These are phyloP conservation scores for Taphrina sp. DNA, from an alignment of 1,139 yeast genomes.

Conservation along the genomic window DNA sequence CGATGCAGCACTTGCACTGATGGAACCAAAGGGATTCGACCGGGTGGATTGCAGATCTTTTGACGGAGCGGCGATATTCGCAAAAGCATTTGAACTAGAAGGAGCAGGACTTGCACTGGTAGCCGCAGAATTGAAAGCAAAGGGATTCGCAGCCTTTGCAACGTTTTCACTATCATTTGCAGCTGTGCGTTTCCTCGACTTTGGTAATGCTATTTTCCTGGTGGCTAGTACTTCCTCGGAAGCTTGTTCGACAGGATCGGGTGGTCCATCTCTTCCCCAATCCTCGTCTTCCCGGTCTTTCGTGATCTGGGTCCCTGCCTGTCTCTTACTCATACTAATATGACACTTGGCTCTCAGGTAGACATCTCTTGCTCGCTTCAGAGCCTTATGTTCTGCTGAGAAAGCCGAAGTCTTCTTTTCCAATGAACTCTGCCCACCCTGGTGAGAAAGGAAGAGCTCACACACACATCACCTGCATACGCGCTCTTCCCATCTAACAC, in stretches of 20 bases:
- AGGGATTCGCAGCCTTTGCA: slow-evolving; percentile 11
- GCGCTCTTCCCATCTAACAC: too few species aligned
- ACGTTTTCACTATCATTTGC: not conserved
- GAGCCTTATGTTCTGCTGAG: too few species aligned
- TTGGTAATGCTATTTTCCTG: slow-evolving; percentile 35
- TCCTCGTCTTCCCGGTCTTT: slow-evolving; percentile 31
- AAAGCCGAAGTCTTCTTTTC: too few species aligned
- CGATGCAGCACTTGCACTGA: not conserved
- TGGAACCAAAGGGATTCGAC: slow-evolving; percentile 23
- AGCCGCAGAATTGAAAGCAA: too few species aligned
- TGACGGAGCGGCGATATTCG: not conserved
- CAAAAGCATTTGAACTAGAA: not conserved
- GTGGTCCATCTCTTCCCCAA: slow-evolving; percentile 30
- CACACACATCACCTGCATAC: too few species aligned
- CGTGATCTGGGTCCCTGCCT: slow-evolving; percentile 35
- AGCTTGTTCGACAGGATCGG: slow-evolving; percentile 33
- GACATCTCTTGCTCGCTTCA: too few species aligned
- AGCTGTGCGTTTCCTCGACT: slow-evolving; percentile 28
- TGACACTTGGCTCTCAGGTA: too few species aligned
- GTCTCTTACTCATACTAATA: slow-evolving; percentile 34
- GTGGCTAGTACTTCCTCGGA: slow-evolving; percentile 34
- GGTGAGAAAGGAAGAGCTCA: too few species aligned
- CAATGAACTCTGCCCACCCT: too few species aligned
- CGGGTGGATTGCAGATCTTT: not conserved
- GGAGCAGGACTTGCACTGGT: slow-evolving; percentile 5